phyloP scores from a whole-genome alignment of 139 green algal genomes.

The Micractinium sp. region DNA sequence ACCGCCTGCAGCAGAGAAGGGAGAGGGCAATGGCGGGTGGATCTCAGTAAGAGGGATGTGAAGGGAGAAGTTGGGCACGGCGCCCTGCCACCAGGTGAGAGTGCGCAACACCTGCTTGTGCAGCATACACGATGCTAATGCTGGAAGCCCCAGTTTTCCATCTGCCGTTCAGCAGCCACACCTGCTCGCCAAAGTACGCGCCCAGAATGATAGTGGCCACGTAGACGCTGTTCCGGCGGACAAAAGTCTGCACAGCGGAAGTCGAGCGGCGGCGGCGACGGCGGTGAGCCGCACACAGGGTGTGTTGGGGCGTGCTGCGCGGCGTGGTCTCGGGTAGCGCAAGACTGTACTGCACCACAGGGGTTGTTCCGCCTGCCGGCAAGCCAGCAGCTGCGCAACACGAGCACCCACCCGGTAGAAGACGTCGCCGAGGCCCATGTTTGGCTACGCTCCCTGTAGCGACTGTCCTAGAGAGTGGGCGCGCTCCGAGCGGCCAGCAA shows the following conservation, averaged over 20 bases:
- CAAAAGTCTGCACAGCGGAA: constrained; percentile 41
- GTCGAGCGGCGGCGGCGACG: not conserved
- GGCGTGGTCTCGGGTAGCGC: no score
- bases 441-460: no score
- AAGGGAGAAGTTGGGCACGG: no score
- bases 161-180: not conserved
- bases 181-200: constrained; percentile 48
- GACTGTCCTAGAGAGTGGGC: no score
- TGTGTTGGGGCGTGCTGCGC: no score
- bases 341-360: no score
- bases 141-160: not conserved
- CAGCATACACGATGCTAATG: not conserved
- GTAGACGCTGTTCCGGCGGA: constrained; percentile 54
- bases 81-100: no score
- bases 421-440: no score
- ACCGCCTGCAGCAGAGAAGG: constrained; percentile 38
- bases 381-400: no score
- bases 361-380: no score
- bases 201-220: constrained; percentile 47
- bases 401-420: no score
- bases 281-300: not conserved
- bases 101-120: not conserved
- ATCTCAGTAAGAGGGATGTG: not conserved
- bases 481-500: no score
- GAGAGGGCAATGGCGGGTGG: not conserved